Conservation (phyloP, 169 alveolate genomes). For the Cyclospora cayetanensis region DNA sequence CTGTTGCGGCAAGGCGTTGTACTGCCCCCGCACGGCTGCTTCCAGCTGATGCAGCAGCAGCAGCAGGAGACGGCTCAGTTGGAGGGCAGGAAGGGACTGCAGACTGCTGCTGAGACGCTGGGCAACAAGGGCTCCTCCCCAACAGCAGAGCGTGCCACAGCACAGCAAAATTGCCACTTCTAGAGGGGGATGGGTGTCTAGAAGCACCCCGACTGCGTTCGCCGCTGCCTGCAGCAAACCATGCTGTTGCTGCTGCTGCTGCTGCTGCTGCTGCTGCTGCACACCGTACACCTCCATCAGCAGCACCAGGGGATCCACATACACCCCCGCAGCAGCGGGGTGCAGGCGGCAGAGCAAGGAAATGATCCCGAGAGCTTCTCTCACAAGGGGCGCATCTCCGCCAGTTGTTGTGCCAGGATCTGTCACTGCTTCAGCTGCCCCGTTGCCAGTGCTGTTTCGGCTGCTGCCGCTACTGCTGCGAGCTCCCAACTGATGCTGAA, state of each 20-base stretch:
- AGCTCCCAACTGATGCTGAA: conserved; percentile 11
- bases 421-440: conserved; percentile 1
- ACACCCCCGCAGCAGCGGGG: conserved; percentile 9
- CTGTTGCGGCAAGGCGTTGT: conserved; percentile 68
- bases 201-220: conserved; percentile 47
- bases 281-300: conserved; percentile 44
- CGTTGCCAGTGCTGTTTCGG: conserved; percentile 12
- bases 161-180: not conserved
- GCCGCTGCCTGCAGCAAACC: conserved; percentile 62
- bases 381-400: conserved; percentile 1
- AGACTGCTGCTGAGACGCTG: conserved; percentile 26
- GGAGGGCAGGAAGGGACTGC: not conserved
- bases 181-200: conserved; percentile 33
- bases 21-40: conserved; percentile 66
- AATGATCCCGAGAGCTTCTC: not conserved
- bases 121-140: conserved; percentile 60
- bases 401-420: conserved; percentile 17
- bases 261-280: conserved; percentile 54
- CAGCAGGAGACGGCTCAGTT: conserved; percentile 50
- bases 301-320: conserved; percentile 15
- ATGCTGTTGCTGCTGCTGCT: conserved; percentile 54
- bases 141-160: conserved; percentile 12
- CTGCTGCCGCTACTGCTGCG: conserved; percentile 66
- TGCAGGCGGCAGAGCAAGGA: not conserved
- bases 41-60: conserved; percentile 66